Base-by-base conservation (phyloP, 2,329 filamentous ascomycete genomes). In the Alternaria rosae region DNA sequence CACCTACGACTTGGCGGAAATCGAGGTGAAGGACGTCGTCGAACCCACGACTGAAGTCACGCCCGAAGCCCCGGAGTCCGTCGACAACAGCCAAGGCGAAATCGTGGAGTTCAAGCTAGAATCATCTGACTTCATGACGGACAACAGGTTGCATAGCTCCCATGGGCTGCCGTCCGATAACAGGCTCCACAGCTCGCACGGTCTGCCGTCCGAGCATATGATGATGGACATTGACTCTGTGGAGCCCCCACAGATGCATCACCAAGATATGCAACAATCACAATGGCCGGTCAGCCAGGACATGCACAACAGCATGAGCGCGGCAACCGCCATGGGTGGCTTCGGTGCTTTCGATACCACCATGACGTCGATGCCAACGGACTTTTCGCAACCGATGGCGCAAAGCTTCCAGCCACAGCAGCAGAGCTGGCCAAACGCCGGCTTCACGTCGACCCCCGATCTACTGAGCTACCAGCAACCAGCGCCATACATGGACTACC, bases 1-100 rank as follows among this genome's bases (percentile, higher is more conserved):
- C 54, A 88, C 88, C 5, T 89, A 88, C 70, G 85, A 87, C 28
- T 78, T 87, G 58, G 86, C 76, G 11, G 75, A 77, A 44, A 75
- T 76, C 30, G 76, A 77, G 41, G 67, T 70, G 2, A 70, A 70
- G 38, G 75, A 76, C 15, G 57, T 63, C n/a, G 41, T 70, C 38
- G 74, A 76, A 51, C 56, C 66, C n/a, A 65, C 66, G 4, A 64
- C 63, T 28, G 74, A 75, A 43, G 54, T 68, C 25, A 67, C 71
- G 1, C 62, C 70, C 17, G 75, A 76, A 26, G 58, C 68, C 7
- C 59, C 66, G 1, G 76, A 78, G 25, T 57, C 69, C 11, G 68
- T 61, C 21, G 73, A 75, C 48, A 65, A 67, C n/a, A 64, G 67
- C 11, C 69, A 76, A 17, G 72, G 72, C 41, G 76, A 78, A 38